phyloP scores from a whole-genome alignment of 2,329 filamentous ascomycete species.

The Alternaria arborescens region DNA sequence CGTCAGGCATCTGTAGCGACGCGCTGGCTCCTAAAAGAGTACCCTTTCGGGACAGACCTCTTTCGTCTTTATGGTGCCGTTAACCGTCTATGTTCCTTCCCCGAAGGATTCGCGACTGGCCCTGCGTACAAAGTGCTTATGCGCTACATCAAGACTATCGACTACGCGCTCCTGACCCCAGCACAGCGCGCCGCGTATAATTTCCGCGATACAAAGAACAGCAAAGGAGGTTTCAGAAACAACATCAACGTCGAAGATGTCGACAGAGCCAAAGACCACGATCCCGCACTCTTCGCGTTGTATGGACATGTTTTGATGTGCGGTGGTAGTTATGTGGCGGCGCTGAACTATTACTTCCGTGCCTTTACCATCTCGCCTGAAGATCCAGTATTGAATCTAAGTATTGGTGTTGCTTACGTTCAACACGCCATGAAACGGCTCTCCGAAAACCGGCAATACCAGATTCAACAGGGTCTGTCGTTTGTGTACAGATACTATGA shows the following conservation, averaged over 20 bases:
- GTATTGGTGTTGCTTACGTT: slow-evolving; percentile 77
- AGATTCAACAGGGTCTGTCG: slow-evolving; percentile 82
- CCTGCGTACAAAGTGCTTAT: slow-evolving; percentile 90
- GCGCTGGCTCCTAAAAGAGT: slow-evolving; percentile 85
- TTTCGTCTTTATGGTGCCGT: slow-evolving; percentile 84
- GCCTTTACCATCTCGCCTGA: slow-evolving; percentile 72
- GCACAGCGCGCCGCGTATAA: slow-evolving; percentile 57
- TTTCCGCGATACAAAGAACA: slow-evolving; percentile 46
- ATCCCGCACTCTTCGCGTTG: slow-evolving; percentile 82
- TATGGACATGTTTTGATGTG: slow-evolving; percentile 91
- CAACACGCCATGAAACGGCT: slow-evolving; percentile 90
- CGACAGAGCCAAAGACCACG: slow-evolving; percentile 57
- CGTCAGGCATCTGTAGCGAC: slow-evolving; percentile 78
- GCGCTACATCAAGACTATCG: slow-evolving; percentile 89
- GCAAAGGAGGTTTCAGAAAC: slow-evolving; percentile 51
- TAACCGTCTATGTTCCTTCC: slow-evolving; percentile 78
- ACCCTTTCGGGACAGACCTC: slow-evolving; percentile 79
- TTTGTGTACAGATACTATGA: slow-evolving; percentile 81
- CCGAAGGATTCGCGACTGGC: slow-evolving; percentile 78
- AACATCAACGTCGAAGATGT: slow-evolving; percentile 50
- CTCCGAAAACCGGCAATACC: slow-evolving; percentile 87
- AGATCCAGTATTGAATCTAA: slow-evolving; percentile 82
- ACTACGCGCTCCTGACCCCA: slow-evolving; percentile 69
- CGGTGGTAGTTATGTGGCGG: slow-evolving; percentile 82
- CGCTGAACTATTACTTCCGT: slow-evolving; percentile 85